A percentile compares a stretch with the other conserved stretches of the same genome.
phyloP scores from a whole-genome alignment of 2,329 filamentous ascomycete species.

The Fusarium sp. region DNA sequence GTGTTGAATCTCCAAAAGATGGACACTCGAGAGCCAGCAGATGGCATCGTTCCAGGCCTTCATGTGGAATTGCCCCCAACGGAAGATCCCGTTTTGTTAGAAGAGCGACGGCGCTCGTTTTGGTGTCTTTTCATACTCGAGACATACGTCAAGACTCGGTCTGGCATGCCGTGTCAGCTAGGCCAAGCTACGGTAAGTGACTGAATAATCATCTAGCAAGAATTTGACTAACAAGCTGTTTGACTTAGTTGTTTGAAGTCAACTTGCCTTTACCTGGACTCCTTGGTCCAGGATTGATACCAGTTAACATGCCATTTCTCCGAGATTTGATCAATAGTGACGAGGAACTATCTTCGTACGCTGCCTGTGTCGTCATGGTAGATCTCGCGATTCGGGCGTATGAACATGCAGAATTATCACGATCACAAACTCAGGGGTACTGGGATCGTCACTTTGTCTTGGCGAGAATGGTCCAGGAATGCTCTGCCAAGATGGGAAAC shows the following conservation, averaged over 20 bases:
- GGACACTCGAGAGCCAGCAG: background rate
- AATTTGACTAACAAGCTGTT: too few relatives aligned
- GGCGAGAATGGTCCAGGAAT: background rate
- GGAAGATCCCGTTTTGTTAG: background rate
- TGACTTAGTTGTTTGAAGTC: background rate
- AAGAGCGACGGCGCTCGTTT: background rate
- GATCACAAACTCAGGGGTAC: background rate
- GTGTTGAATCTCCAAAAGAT: background rate
- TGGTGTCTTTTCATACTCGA: background rate
- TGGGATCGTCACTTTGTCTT: background rate
- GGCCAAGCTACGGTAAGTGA: background rate
- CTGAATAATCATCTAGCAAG: too few relatives aligned
- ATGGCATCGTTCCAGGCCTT: background rate
- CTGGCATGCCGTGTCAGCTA: background rate
- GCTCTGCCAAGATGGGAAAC: background rate
- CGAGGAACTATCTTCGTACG: background rate
- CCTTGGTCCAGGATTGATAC: fast-evolving
- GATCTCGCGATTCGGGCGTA: background rate
- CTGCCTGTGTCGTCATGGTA: background rate
- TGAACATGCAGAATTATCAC: background rate
- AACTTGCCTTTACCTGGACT: background rate
- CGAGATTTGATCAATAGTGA: background rate
- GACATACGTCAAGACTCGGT: background rate
- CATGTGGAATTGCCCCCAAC: background rate
- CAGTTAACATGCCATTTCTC: background rate